Evolutionary conservation across 2,329 filamentous ascomycete genomes (phyloP).

Genomic region (Scytalidium sp.): DNA sequence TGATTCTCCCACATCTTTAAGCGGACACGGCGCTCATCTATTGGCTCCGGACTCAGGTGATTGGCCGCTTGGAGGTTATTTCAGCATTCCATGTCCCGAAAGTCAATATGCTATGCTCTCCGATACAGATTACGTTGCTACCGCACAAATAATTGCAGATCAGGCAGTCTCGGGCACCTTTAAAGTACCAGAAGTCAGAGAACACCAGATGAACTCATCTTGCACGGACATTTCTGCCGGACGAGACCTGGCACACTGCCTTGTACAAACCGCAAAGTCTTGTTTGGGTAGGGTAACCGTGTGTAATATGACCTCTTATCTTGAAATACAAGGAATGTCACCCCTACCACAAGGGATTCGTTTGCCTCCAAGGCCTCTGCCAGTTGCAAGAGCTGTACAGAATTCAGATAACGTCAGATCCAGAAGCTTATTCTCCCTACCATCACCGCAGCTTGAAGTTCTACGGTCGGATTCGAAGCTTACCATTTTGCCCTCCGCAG

Average conservation of each 20-base stretch:
- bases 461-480: slow-evolving; percentile 66
- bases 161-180: slow-evolving; percentile 57
- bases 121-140: slow-evolving; percentile 61
- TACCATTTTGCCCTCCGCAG: slow-evolving; percentile 70
- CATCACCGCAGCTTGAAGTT: slow-evolving; percentile 68
- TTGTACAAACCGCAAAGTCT: slow-evolving; percentile 41
- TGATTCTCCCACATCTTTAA: slow-evolving; percentile 21
- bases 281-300: slow-evolving; percentile 39
- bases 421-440: slow-evolving; percentile 58
- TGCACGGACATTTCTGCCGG: slow-evolving; percentile 14
- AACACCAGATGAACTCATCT: slow-evolving; percentile 2
- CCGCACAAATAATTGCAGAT: slow-evolving; percentile 70
- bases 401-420: slow-evolving; percentile 32
- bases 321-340: slow-evolving; percentile 57
- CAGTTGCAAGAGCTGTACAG: slow-evolving; percentile 17
- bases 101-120: slow-evolving; percentile 25
- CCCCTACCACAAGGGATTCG: slow-evolving; percentile 49
- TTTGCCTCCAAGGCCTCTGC: slow-evolving; percentile 31
- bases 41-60: slow-evolving; percentile 28
- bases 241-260: slow-evolving; percentile 35
- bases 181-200: slow-evolving; percentile 19
- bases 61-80: slow-evolving; percentile 50
- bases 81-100: slow-evolving; percentile 55
- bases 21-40: slow-evolving; percentile 20
- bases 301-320: slow-evolving; percentile 45